Base-by-base conservation (phyloP, 202 grass and related monocot genomes). In the Musa balbisiana region DNA sequence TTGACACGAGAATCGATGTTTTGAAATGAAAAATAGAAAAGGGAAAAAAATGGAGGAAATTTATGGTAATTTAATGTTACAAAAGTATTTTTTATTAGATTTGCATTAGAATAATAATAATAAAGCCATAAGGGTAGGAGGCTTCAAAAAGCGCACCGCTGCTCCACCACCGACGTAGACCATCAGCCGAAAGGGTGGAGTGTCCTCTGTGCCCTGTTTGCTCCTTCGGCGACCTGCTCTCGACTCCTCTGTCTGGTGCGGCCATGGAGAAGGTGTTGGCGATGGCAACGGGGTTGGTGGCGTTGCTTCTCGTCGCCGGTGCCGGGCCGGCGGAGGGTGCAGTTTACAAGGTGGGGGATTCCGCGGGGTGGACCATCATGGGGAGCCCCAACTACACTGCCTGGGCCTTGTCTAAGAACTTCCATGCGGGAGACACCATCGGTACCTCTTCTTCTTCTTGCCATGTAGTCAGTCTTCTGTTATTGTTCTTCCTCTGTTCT, bases 311-410 rank as follows among this genome's bases (percentile, higher is more conserved):
- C 0, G 53, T 22, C 23, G 72, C 72, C 21, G 72, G 21, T 22
- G 53, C 15, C 2, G 52, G 72, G 17, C 14, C 13, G 21, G n/a
- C 22, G 52, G 67, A 58, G 52, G 72, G 14, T 2, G 72, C 72
- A 9, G 72, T 74, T 13, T 74, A 58, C 72, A 58, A 2, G 53
- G 72, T 74, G 23, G 72, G 72, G 51, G 72, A 74, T 54, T 56
- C 72, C 24, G 6, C 1, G 23, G 72, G 72, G 22, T 74, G 72
- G 72, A 74, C 72, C 13, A 74, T 74, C 53, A 15, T 14, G 14
- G 15, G 15, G 0, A 29, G 0, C 11, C 72, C 72, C 2, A 74
- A 74, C 72, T 74, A 74, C 72, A 74, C 72, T 5, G 22, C 52
- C 10, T 74, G 72, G 72, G 10, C 23, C 23, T 19, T 2, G 25